phyloP scores from a whole-genome alignment of 2,329 filamentous ascomycete species.

The Teratosphaeria destructans region DNA sequence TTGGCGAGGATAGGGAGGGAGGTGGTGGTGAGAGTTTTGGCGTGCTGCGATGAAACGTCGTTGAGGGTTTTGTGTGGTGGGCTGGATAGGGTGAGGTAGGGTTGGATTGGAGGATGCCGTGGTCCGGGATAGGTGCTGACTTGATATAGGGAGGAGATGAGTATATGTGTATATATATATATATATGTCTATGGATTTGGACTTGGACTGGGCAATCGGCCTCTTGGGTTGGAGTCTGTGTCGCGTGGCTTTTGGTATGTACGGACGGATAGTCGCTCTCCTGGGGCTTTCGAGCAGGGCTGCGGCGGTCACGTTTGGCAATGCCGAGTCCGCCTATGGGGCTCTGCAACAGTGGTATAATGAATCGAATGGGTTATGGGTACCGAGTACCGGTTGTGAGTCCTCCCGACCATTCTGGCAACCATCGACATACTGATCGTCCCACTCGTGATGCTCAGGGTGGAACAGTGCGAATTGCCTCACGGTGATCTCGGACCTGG shows the following conservation, averaged over 20 bases:
- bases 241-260: neutral
- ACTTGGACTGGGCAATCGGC: too few relatives aligned
- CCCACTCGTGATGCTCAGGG: conserved; percentile 9
- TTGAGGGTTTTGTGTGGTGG: neutral
- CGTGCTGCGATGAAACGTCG: neutral
- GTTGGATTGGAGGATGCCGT: neutral
- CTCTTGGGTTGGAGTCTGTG: too few relatives aligned
- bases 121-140: neutral
- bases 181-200: neutral
- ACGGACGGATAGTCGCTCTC: neutral
- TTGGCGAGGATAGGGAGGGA: too few relatives aligned
- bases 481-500: conserved; percentile 20
- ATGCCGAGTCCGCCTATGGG: conserved; percentile 17
- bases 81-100: neutral
- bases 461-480: conserved; percentile 25
- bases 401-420: neutral
- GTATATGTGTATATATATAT: neutral
- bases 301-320: conserved; percentile 6
- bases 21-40: too few relatives aligned
- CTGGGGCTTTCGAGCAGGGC: neutral
- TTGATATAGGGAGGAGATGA: too few relatives aligned
- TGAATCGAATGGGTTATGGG: conserved; percentile 21
- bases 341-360: conserved; percentile 23
- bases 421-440: neutral
- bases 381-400: conserved; percentile 10